A percentile compares a stretch with the other conserved stretches of the same genome.
Evolutionary conservation across 768 basidiomycete species (phyloP).

Genomic region (Lentinula aciculospora): DNA sequence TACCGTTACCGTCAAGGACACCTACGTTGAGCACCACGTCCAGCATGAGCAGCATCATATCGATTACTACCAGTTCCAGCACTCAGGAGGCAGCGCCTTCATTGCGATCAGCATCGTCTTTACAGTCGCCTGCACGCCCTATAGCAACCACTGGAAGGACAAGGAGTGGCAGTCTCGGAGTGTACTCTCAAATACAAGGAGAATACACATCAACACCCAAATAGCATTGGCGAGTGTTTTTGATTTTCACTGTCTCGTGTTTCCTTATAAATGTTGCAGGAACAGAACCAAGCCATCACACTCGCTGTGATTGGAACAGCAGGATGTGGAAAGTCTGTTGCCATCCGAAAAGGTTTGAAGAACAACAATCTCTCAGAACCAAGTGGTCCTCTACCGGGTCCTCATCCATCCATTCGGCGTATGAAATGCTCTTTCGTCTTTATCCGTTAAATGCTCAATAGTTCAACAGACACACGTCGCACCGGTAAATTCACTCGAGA

Average conservation of each 20-base stretch:
- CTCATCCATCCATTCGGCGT: slow-evolving; percentile 35
- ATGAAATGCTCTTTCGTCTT: slow-evolving; percentile 8
- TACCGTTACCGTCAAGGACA: slow-evolving; percentile 56
- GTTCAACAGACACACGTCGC: slow-evolving; percentile 25
- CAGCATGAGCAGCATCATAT: slow-evolving; percentile 31
- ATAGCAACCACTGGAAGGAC: slow-evolving; percentile 36
- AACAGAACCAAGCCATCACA: slow-evolving; percentile 35
- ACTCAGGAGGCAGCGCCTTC: slow-evolving; percentile 32
- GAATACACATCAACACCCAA: slow-evolving; percentile 31
- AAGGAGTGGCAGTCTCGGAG: slow-evolving; percentile 59
- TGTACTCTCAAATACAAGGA: slow-evolving; percentile 31
- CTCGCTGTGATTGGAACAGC: slow-evolving; percentile 76
- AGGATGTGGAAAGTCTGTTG: slow-evolving; percentile 80
- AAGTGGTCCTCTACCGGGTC: slow-evolving; percentile 24
- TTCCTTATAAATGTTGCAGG: not conserved
- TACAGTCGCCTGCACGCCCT: slow-evolving; percentile 26
- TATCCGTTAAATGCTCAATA: not conserved
- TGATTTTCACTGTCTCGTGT: not conserved
- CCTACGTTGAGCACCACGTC: slow-evolving; percentile 32
- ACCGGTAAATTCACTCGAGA: slow-evolving; percentile 24
- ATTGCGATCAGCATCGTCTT: slow-evolving; percentile 31
- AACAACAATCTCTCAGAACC: slow-evolving; percentile 49
- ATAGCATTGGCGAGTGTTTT: slow-evolving; percentile 17
- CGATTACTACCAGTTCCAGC: slow-evolving; percentile 27
- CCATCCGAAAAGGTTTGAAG: slow-evolving; percentile 74